A percentile compares a stretch with the other conserved stretches of the same genome.
Evolutionary conservation across 1,284 basidiomycete genomes (phyloP).

Genomic region (Blastosporella zonata): DNA sequence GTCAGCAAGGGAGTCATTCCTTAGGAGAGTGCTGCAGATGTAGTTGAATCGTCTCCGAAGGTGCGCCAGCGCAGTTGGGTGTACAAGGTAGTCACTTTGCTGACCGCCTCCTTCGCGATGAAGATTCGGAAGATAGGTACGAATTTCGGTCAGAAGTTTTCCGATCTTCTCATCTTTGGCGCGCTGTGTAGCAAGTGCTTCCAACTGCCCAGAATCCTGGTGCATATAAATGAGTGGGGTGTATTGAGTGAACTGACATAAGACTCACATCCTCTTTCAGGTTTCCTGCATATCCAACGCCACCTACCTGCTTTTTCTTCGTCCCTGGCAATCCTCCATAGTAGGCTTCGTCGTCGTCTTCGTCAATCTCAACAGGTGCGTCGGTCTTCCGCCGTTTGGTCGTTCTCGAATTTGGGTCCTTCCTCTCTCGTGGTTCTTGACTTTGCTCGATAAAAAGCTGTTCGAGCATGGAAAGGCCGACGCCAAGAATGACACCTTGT

Average conservation of each 20-base stretch:
- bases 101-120: conserved; percentile 68
- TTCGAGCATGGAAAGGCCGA: conserved; percentile 81
- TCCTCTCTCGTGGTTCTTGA: conserved; percentile 36
- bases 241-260: background rate
- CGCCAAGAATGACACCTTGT: conserved; percentile 83
- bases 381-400: conserved; percentile 53
- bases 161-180: conserved; percentile 71
- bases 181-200: conserved; percentile 69
- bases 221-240: conserved; percentile 5
- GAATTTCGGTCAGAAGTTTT: conserved; percentile 63
- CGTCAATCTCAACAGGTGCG: conserved; percentile 35
- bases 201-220: conserved; percentile 75
- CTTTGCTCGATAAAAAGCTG: conserved; percentile 60
- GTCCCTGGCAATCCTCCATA: conserved; percentile 40
- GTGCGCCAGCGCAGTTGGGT: conserved; percentile 86
- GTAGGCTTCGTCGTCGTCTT: conserved; percentile 60
- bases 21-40: conserved; percentile 77
- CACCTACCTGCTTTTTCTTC: conserved; percentile 65
- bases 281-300: conserved; percentile 82
- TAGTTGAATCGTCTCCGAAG: conserved; percentile 85
- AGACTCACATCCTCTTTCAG: conserved; percentile 77
- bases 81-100: conserved; percentile 84
- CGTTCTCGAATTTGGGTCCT: conserved; percentile 37
- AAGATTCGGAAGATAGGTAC: conserved; percentile 76
- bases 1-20: conserved; percentile 88